These are phyloP conservation scores for Amoeboaphelidium protococcarum DNA, from an alignment of 371 early-diverging fungal species.

Conservation along the genomic window DNA sequence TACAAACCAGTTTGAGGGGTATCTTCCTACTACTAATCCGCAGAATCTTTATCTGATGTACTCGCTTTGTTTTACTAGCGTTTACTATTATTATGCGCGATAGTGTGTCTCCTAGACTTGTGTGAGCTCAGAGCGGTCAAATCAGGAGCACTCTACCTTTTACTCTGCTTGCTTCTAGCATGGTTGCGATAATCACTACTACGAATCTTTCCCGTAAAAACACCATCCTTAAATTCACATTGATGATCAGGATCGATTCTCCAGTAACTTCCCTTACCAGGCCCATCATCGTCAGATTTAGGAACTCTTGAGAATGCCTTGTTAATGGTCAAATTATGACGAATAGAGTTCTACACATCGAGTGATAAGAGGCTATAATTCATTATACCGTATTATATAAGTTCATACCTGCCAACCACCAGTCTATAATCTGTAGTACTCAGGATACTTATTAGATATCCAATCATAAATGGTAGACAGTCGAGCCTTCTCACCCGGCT, in stretches of 20 bases:
- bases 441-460: not conserved
- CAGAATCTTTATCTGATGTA: too few relatives aligned
- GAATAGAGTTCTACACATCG: constrained; percentile 11
- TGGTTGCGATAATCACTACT: not conserved
- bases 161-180: too few relatives aligned
- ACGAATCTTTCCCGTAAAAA: not conserved
- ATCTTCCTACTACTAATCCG: too few relatives aligned
- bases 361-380: not conserved
- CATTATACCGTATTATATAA: not conserved
- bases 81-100: too few relatives aligned
- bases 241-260: not conserved
- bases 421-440: not conserved
- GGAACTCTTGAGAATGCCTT: constrained; percentile 16
- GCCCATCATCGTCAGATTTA: constrained; percentile 5
- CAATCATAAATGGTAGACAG: not conserved
- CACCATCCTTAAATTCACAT: not conserved
- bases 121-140: too few relatives aligned
- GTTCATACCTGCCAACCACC: not conserved
- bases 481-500: not conserved
- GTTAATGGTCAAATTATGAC: constrained; percentile 18
- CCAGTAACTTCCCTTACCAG: constrained; percentile 18
- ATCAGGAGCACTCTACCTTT: too few relatives aligned
- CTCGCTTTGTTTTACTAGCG: too few relatives aligned
- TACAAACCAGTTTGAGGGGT: too few relatives aligned
- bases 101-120: too few relatives aligned